Base-by-base conservation (phyloP, 106 monocot species). In the Iris macrosiphon region DNA sequence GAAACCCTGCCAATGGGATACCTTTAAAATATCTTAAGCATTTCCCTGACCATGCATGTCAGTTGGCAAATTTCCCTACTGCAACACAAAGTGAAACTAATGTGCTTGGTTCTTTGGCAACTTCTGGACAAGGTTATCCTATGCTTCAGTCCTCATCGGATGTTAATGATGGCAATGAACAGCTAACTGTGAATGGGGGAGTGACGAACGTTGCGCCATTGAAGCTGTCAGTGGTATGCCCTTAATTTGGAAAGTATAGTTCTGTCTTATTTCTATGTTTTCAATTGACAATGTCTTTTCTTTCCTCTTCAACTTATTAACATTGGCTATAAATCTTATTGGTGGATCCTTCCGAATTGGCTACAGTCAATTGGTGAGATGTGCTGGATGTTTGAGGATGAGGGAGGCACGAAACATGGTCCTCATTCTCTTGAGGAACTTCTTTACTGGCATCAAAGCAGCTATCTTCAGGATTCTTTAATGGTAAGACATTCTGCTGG, bases 381-480 rank as follows among this genome's bases (percentile, higher is more conserved):
- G 9, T 82, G 82, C 43, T 92, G 91, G 85, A 78, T 92, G 65
- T 85, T 82, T 68, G 85, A 92, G 66, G 91, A 92, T 68, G 81
- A 82, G 50, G 70, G 67, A 51, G 82, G 85, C n/a, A 65, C 55
- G 60, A 79, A 72, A 38, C 81, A 85, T 42, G 91, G 91, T 4
- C 81, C 85, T 42, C 85, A 92, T 73, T 85, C 91, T 33, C 40
- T 92, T 72, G 70, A 67, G 26, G 92, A 92, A 63, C 83, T 92
- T 39, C 69, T 59, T 58, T 92, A 85, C 52, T 92, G 85, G 91
- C 79, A 85, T 68, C 54, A 76, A 34, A 86, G 67, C 52, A 92
- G 69, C 70, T 86, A 86, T 59, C 75, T 92, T 47, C 75, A 73
- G 45, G 92, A 81, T 70, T 70, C 71, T 16, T 75, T 63, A 55